Evolutionary conservation across 2,329 filamentous ascomycete genomes (phyloP).

Genomic region (Emergomyces pasteurianus): DNA sequence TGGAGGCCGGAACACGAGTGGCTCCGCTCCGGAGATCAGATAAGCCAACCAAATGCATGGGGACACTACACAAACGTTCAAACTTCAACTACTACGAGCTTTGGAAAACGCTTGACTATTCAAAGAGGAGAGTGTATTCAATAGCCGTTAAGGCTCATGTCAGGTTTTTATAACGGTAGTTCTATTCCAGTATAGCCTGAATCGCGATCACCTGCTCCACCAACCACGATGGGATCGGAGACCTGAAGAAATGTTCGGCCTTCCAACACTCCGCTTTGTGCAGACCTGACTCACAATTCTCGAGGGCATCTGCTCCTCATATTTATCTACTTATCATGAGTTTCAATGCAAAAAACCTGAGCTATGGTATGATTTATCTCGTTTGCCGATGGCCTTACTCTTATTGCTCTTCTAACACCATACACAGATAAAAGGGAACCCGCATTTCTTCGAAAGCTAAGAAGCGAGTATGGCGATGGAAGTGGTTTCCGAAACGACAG

Average conservation of each 20-base stretch:
- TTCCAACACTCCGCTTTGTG: background rate
- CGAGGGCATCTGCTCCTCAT: background rate
- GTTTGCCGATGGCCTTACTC: background rate
- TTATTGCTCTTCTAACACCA: background rate
- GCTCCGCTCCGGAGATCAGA: background rate
- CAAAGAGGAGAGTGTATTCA: background rate
- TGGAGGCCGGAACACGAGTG: background rate
- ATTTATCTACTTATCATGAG: conserved; percentile 18
- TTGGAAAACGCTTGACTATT: background rate
- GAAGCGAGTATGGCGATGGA: conserved; percentile 24
- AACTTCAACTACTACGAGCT: background rate
- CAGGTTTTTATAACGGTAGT: background rate
- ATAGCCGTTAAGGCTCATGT: background rate
- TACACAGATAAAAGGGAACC: conserved; percentile 29
- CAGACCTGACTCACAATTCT: background rate
- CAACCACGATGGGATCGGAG: background rate
- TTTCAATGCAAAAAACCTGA: conserved; percentile 33
- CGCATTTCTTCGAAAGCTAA: conserved; percentile 31
- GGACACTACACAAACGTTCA: background rate
- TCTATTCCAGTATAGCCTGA: background rate
- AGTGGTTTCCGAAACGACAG: conserved; percentile 24
- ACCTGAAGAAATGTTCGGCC: background rate
- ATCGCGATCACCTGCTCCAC: background rate
- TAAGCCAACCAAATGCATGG: too few species aligned
- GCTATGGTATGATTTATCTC: conserved; percentile 25